Evolutionary conservation across 768 basidiomycete species (phyloP).

Genomic region (Russula brevipes): DNA sequence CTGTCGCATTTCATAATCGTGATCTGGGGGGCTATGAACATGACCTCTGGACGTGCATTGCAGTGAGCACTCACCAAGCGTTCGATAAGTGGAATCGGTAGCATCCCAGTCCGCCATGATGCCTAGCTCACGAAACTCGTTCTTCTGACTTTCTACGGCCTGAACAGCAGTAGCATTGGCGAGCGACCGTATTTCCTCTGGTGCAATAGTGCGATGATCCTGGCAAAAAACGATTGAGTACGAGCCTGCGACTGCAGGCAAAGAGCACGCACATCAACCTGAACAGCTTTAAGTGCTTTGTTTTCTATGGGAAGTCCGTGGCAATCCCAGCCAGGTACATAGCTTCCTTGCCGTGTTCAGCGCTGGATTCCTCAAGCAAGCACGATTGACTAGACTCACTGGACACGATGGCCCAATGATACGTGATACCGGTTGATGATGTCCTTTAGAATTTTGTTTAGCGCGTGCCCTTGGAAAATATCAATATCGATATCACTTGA

Average conservation of each 20-base stretch:
- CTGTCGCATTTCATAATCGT: slow-evolving; percentile 83
- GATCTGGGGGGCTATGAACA: slow-evolving; percentile 47
- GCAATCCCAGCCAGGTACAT: slow-evolving; percentile 96
- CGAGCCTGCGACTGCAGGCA: slow-evolving; percentile 1
- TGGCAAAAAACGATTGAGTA: slow-evolving; percentile 30
- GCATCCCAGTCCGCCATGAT: slow-evolving; percentile 90
- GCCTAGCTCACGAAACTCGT: slow-evolving; percentile 75
- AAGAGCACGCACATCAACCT: slow-evolving; percentile 40
- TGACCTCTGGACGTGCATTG: neutral
- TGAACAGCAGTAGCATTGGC: slow-evolving; percentile 68
- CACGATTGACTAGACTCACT: slow-evolving; percentile 48
- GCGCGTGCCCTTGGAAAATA: slow-evolving; percentile 69
- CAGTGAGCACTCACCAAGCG: slow-evolving; percentile 54
- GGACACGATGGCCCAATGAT: slow-evolving; percentile 67
- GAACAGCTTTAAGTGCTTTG: slow-evolving; percentile 76
- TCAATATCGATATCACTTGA: neutral
- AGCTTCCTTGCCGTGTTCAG: slow-evolving; percentile 45
- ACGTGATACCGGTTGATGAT: slow-evolving; percentile 89
- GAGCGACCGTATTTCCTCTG: slow-evolving; percentile 58
- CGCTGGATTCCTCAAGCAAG: neutral
- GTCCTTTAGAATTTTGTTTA: slow-evolving; percentile 96
- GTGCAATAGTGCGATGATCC: slow-evolving; percentile 51
- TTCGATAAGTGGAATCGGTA: slow-evolving; percentile 66
- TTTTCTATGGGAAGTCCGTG: slow-evolving; percentile 97
- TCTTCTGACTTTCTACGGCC: slow-evolving; percentile 69